Conservation (phyloP, 164 flowering plant species). For the Chimonanthus praecox region DNA sequence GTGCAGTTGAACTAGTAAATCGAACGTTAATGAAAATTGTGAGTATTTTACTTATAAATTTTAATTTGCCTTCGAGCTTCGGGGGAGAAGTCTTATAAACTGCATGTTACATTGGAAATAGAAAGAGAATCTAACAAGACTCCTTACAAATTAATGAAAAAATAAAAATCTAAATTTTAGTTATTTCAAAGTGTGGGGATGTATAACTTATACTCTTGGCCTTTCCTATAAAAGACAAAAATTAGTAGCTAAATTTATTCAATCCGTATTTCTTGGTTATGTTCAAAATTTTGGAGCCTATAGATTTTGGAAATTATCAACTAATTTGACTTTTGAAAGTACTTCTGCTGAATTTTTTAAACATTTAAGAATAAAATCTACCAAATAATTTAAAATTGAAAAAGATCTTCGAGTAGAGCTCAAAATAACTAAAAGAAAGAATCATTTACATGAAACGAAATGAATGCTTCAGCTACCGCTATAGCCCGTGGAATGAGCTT, state of each 20-base stretch:
- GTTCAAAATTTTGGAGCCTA: neutral
- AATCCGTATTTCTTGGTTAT: neutral
- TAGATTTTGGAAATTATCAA: too few relatives aligned
- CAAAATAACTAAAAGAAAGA: too few relatives aligned
- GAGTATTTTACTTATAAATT: too few relatives aligned
- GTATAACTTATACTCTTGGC: neutral
- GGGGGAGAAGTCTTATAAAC: neutral
- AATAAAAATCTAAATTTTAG: too few relatives aligned
- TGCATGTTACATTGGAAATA: neutral
- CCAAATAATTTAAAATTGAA: too few relatives aligned
- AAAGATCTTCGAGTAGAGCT: neutral
- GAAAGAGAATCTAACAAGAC: neutral
- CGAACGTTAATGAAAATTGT: neutral
- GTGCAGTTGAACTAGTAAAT: neutral
- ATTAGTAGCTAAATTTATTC: neutral
- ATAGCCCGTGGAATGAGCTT: too few relatives aligned
- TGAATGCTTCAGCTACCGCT: too few relatives aligned
- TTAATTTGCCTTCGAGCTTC: neutral
- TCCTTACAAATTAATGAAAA: neutral
- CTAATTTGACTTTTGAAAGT: neutral
- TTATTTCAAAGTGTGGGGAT: neutral
- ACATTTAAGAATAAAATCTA: neutral
- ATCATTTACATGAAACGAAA: too few relatives aligned
- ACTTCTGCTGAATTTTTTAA: neutral
- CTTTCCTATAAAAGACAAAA: neutral